These are phyloP conservation scores for Physcia stellaris DNA, from an alignment of 495 filamentous ascomycete genomes.

Conservation along the genomic window DNA sequence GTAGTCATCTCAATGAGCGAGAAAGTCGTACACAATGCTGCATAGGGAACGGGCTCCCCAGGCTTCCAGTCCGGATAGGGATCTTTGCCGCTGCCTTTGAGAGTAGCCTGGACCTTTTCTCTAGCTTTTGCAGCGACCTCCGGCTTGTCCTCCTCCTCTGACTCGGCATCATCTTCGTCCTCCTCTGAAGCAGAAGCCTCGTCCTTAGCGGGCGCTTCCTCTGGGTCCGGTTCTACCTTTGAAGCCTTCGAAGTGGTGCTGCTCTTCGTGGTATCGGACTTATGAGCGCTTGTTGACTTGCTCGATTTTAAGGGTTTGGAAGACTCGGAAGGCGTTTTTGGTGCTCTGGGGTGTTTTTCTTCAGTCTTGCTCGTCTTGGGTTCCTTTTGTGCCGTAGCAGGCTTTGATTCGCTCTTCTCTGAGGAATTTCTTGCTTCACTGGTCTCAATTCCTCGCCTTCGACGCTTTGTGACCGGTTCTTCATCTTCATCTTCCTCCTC, in stretches of 20 bases:
- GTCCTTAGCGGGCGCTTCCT: slow-evolving; percentile 15
- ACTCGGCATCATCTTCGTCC: slow-evolving; percentile 34
- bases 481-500: slow-evolving; percentile 28
- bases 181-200: slow-evolving; percentile 20
- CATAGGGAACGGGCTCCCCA: slow-evolving; percentile 83
- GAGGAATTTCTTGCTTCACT: too few species aligned
- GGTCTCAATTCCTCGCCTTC: slow-evolving; percentile 42
- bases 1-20: slow-evolving; percentile 86
- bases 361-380: not conserved
- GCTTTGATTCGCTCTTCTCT: too few species aligned
- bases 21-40: slow-evolving; percentile 87
- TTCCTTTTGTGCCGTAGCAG: too few species aligned
- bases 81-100: slow-evolving; percentile 53
- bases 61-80: slow-evolving; percentile 90
- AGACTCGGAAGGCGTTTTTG: too few species aligned
- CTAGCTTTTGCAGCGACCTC: slow-evolving; percentile 62
- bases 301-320: too few species aligned
- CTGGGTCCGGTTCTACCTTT: slow-evolving; percentile 2
- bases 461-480: slow-evolving; percentile 35
- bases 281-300: not conserved
- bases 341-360: too few species aligned
- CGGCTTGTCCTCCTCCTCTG: slow-evolving; percentile 65
- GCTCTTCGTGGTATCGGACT: not conserved
- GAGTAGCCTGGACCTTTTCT: slow-evolving; percentile 67
- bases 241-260: not conserved